These are phyloP conservation scores for Fusarium devonianum DNA, from an alignment of 2,329 filamentous ascomycete genomes.

Conservation along the genomic window DNA sequence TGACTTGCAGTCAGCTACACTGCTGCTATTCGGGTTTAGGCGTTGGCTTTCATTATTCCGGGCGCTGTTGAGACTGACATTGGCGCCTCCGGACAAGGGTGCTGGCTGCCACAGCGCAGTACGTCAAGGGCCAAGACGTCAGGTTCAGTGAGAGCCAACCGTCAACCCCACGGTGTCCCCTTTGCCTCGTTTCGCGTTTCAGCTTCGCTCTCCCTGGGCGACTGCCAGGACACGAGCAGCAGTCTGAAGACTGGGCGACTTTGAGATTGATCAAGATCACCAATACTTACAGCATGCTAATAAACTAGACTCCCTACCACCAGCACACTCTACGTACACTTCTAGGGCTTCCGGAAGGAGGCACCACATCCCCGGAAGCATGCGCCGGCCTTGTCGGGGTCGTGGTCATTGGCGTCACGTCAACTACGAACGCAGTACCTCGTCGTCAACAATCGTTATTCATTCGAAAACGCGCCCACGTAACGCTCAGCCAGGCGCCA, in stretches of 20 bases:
- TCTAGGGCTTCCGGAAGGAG: conserved; percentile 1
- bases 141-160: conserved; percentile 39
- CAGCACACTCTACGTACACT: conserved; percentile 1
- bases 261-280: not conserved
- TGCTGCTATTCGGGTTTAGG: not conserved
- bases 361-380: conserved; percentile 22
- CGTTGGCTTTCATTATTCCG: conserved; percentile 1
- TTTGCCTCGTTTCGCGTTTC: conserved; percentile 25
- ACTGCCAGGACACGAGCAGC: too few species aligned
- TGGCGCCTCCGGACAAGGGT: conserved; percentile 4
- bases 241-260: too few species aligned
- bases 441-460: conserved; percentile 13
- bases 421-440: too few species aligned
- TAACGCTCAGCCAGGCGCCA: too few species aligned
- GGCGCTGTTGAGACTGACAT: conserved; percentile 16
- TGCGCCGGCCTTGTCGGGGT: not conserved
- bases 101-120: conserved; percentile 6
- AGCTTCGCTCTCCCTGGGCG: conserved; percentile 11
- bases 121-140: conserved; percentile 15
- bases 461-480: not conserved
- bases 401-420: too few species aligned
- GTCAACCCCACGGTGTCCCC: conserved; percentile 39
- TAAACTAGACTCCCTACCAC: not conserved
- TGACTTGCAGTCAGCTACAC: conserved; percentile 14
- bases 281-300: not conserved